Base-by-base conservation (phyloP, 2,329 filamentous ascomycete species). In the Lizonia empirigonia region DNA sequence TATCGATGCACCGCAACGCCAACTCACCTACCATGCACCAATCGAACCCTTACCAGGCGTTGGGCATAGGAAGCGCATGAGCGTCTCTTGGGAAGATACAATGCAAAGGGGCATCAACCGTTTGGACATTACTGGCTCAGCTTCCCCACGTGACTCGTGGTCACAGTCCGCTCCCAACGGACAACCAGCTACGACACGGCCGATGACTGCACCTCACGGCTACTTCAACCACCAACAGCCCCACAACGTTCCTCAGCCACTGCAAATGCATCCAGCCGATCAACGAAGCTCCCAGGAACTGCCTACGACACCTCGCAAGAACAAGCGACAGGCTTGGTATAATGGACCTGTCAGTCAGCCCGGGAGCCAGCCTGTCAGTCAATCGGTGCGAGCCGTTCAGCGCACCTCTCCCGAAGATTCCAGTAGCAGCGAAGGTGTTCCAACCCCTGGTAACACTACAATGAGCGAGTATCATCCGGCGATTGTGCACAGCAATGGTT, bases 281-380 rank as follows among this genome's bases (percentile, higher is more conserved):
- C 55, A 59, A 65, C 58, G 65, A 64, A 71, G 69, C 52, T 75
- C 60, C 56, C 74, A 70, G 59, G 70, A 72, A 50, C 68, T 53
- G 27, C 70, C 73, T 26, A 76, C 80, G 8, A 84, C 82, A 0
- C 78, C 82, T 3, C 80, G 84, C 7, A 85, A 84, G 56, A 77
- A 76, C 23, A 89, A 88, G 65, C 82, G 88, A 2, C 85, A 87
- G 52, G 88, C 81, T 1, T 91, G 88, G 87, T 90, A 90, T 62
- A 84, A 89, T 50, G 81, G 80, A 9, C 80, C 80, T 20, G 55
- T 77, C 15, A 54, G 60, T 27, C 54, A 65, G 10, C 80, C 80
- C 18, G 55, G 76, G 13, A 53, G 60, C 27, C 54, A 65, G 46
- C 49, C 49, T 12, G 44, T 52, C 9, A 26, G 26, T 15, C 59